Evolutionary conservation across 257 asterid genomes (phyloP).

Genomic region (Nicotiana paniculata): DNA sequence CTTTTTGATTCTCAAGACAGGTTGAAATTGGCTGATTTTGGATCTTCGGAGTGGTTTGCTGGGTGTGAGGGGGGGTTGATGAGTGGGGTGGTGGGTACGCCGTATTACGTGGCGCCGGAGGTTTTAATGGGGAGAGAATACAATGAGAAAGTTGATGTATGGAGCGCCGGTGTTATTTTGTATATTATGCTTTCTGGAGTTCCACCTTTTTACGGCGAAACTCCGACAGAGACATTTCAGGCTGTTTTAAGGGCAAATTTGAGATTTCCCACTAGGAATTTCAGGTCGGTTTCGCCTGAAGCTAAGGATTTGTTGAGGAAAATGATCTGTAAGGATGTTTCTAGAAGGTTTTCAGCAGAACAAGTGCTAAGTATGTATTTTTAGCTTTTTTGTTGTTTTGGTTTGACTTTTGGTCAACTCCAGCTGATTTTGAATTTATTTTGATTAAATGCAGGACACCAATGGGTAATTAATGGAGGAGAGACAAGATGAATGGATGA

Average conservation of each 20-base stretch:
- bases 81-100: constrained; percentile 31
- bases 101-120: constrained; percentile 30
- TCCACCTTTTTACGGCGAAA: constrained; percentile 26
- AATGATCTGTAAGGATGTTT: constrained; percentile 32
- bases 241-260: constrained; percentile 28
- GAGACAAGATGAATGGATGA: neutral
- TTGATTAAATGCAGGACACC: constrained; percentile 3
- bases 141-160: constrained; percentile 21
- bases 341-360: constrained; percentile 23
- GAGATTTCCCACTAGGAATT: constrained; percentile 23
- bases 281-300: constrained; percentile 22
- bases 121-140: constrained; percentile 16
- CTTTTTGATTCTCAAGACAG: constrained; percentile 43
- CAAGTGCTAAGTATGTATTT: constrained; percentile 29
- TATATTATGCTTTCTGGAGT: constrained; percentile 31
- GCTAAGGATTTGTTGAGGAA: constrained; percentile 36
- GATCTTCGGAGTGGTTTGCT: constrained; percentile 48
- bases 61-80: constrained; percentile 7
- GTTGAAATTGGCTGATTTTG: constrained; percentile 52
- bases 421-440: neutral
- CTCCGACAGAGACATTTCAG: constrained; percentile 21
- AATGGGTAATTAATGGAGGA: constrained; percentile 8
- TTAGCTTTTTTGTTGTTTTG: no score
- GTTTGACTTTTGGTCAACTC: neutral
- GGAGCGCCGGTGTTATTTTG: constrained; percentile 31